Base-by-base conservation (phyloP, 2,329 filamentous ascomycete species). In the Zymoseptoria passerinii region DNA sequence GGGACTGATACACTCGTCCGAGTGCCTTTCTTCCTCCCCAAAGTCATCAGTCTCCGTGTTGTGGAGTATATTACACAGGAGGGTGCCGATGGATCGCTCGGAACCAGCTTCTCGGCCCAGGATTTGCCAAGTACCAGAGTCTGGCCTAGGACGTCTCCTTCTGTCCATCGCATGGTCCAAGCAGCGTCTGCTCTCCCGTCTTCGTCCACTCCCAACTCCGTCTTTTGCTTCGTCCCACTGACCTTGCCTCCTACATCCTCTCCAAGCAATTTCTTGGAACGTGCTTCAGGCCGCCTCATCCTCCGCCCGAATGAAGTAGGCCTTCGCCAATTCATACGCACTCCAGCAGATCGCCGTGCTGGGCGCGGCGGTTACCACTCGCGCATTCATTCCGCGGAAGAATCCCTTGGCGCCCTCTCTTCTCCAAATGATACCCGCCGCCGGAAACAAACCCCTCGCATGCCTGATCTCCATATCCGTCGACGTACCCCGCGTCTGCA, bases 331-430 rank as follows among this genome's bases (percentile, higher is more conserved):
- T 71, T 86, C 83, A 66, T 86, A 86, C 50, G 83, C 84, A 52
- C 81, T 94, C 94, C 94, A 99, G 81, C 94, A 99, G 71, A 99
- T 99, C n/a, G 94, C 94, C 35, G 94, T 99, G 77, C 92, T 96
- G 19, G 94, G 94, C 88, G 97, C 97, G 1, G 94, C 96, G 9
- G 92, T 96, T 62, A 99, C 86, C 52, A 99, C 87, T 69, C 94
- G 83, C 52, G 94, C 94, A 67, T 89, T 86, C 71, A 96, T 83
- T 50, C 94, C 94, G 72, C 95, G 92, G 77, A 96, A 92, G 76
- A 97, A 99, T 3, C 94, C 94, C 58, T 79, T 80, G 68, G 88
- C 81, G 40, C 94, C 94, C 71, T 95, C 92, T 70, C 92, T 85
- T 67, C 84, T 83, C 73, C 91, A 88, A 63, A 96, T 85, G 59